These are phyloP conservation scores for Uronychia binucleata DNA, from an alignment of 73 alveolate genomes.

Conservation along the genomic window DNA sequence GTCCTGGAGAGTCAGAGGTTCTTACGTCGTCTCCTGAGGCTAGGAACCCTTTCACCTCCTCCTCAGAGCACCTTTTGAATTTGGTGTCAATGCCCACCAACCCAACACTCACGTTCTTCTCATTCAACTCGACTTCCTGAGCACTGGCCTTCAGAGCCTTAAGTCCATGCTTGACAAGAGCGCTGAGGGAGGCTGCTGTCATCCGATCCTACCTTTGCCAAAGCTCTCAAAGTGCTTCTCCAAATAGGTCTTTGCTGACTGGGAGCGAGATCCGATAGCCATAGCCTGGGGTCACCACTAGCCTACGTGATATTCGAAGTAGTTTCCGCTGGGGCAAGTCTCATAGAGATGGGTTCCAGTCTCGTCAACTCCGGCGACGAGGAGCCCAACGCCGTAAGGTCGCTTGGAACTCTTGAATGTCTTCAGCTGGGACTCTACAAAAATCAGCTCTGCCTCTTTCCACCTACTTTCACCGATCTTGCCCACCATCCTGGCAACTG, in stretches of 20 bases:
- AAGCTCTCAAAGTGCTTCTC: constrained; percentile 92
- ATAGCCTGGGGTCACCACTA: too few relatives aligned
- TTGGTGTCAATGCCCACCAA: constrained; percentile 52
- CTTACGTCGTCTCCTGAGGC: constrained; percentile 22
- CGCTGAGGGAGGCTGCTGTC: constrained; percentile 38
- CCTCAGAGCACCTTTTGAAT: constrained; percentile 32
- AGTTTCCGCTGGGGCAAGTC: constrained; percentile 97
- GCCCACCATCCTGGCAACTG: constrained; percentile 81
- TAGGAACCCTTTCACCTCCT: constrained; percentile 42
- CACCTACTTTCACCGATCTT: constrained; percentile 82
- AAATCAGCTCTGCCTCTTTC: neutral
- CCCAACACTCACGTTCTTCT: constrained; percentile 68
- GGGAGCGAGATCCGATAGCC: constrained; percentile 94
- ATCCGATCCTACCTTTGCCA: too few relatives aligned
- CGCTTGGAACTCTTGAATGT: constrained; percentile 93
- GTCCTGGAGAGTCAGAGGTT: neutral
- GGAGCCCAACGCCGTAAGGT: constrained; percentile 98
- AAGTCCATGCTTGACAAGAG: constrained; percentile 63
- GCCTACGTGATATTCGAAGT: constrained; percentile 91
- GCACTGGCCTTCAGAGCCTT: constrained; percentile 69
- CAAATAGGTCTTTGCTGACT: constrained; percentile 93
- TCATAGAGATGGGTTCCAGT: constrained; percentile 96
- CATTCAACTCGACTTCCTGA: constrained; percentile 64
- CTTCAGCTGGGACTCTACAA: constrained; percentile 83
- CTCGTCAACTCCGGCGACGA: constrained; percentile 90